phyloP scores from a whole-genome alignment of 106 monocot genomes.

The Apostasia shenzhenica region DNA sequence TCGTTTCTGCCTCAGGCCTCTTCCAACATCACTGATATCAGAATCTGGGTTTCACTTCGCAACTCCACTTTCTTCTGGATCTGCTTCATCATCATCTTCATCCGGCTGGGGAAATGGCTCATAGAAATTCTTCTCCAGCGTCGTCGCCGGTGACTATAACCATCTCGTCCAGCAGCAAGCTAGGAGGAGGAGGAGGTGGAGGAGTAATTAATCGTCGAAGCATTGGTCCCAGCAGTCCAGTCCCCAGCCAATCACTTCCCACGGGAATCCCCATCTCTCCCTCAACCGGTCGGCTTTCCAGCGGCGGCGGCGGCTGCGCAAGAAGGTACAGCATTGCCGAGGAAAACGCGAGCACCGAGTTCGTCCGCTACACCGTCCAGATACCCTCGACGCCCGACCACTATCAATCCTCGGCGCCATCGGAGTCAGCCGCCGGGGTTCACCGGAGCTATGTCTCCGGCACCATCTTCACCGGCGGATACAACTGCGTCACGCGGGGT shows the following conservation, averaged over 20 bases:
- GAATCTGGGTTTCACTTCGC: too few species aligned
- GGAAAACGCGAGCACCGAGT: conserved; percentile 26
- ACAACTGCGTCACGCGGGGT: conserved; percentile 52
- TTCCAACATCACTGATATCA: too few species aligned
- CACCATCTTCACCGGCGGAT: conserved; percentile 72
- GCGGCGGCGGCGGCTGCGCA: conserved; percentile 18
- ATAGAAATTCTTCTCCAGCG: conserved; percentile 33
- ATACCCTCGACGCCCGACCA: conserved; percentile 79
- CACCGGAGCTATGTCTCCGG: conserved; percentile 50
- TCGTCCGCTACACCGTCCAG: conserved; percentile 81
- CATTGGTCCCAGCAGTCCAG: conserved; percentile 59
- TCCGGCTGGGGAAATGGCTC: conserved; percentile 22
- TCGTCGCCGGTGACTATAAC: conserved; percentile 62
- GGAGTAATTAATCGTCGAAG: conserved; percentile 13
- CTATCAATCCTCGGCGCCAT: not conserved
- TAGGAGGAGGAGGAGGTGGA: not conserved
- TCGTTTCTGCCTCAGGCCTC: too few species aligned
- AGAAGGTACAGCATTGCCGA: conserved; percentile 32
- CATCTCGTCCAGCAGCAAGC: conserved; percentile 35
- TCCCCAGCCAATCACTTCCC: conserved; percentile 32
- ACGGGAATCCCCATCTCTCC: conserved; percentile 19
- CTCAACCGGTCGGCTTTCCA: conserved; percentile 9
- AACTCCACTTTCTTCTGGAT: too few species aligned
- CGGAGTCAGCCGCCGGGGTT: not conserved
- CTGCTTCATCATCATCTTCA: too few species aligned